Evolutionary conservation across 2,329 filamentous ascomycete species (phyloP), one percentile per base, ranked within the genome.

Genomic region (Verticillium klebahnii): DNA sequence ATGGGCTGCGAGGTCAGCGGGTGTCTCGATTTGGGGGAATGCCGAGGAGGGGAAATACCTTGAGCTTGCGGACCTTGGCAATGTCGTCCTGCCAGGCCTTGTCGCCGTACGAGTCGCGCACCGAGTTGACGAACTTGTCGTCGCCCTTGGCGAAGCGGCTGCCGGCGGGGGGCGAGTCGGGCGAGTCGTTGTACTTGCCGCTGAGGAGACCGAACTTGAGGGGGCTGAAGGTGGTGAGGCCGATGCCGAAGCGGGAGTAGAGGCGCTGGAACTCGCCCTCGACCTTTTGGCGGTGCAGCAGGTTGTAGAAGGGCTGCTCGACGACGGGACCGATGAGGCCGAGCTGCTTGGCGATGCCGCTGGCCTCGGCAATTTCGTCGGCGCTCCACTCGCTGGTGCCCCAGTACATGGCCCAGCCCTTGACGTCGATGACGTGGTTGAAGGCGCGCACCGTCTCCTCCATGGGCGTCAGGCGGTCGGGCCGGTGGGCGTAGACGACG

Each of bases 371-470:
- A 68, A 90, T 89, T 76, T 90, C 87, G 65, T 85, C 82, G n/a
- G 88, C 86, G 61, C 80, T 81, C 88, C 88, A 90, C 72, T 90
- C 87, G 1, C 85, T 88, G 0, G 88, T 90, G 45, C 87, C 88
- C 88, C 88, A 90, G 78, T 90, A 90, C 66, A 90, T 82, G 1
- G 86, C 85, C 76, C 89, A 86, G 61, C 89, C 89, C 8, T 81
- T 80, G 37, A 58, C 37, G 69, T 87, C 80, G 69, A 92, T 89
- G 40, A 90, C 77, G 70, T 89, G 79, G 77, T 90, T 90, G 78
- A 91, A 91, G 23, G 84, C 88, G 61, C 87, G 82, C 8, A 91
- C 88, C 7, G 82, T 85, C 76, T 91, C 89, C 72, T 90, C 87
- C 78, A 91, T 89, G 0, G 88, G 89, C 0, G 87, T 90, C 56